Evolutionary conservation across 768 basidiomycete genomes (phyloP), one percentile per base, ranked within the genome.

Genomic region (Kwoniella newhampshirensis): DNA sequence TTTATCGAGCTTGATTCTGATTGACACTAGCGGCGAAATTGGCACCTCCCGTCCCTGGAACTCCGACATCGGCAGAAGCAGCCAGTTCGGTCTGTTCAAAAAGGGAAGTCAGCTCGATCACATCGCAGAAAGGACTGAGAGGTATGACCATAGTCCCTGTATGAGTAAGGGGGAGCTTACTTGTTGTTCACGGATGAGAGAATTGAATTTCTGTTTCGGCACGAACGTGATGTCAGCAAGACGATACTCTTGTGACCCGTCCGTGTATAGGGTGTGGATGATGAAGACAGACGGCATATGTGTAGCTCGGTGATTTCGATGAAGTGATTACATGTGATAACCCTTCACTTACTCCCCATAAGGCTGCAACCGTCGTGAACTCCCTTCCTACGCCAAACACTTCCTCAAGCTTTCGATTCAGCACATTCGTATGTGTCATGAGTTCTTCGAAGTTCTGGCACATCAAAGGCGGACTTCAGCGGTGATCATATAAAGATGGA

Each of bases 361-460:
- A 79, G 2, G 83, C 81, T 2, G 91, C 89, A 39, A 93, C 89
- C 2, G 87, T 91, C 48, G 87, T 84, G 74, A 94, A 92, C 80
- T 93, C 92, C 56, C 85, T 86, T 4, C 92, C 91, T 84, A 94
- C 93, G 9, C 89, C 89, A 23, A 87, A 79, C 1, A 92, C 90
- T 72, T 96, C 91, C 76, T 97, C 92, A 17, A 94, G 82, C 71
- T 91, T 92, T 60, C 91, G 84, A 73, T 94, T 94, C 20, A 92
- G 78, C 25, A 83, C 83, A 68, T 97, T 97, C 57, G 87, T 86
- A 8, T 88, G 85, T 3, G 86, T 86, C 17, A 97, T 79, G 3
- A 94, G 75, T 60, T 91, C 88, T 70, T 94, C 92, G 68, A 94
- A 94, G 18, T 86, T 88, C 91, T 88, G 66, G 8, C 13, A 7